Evolutionary conservation across 768 basidiomycete species (phyloP).

Genomic region (Dendrothele bispora): DNA sequence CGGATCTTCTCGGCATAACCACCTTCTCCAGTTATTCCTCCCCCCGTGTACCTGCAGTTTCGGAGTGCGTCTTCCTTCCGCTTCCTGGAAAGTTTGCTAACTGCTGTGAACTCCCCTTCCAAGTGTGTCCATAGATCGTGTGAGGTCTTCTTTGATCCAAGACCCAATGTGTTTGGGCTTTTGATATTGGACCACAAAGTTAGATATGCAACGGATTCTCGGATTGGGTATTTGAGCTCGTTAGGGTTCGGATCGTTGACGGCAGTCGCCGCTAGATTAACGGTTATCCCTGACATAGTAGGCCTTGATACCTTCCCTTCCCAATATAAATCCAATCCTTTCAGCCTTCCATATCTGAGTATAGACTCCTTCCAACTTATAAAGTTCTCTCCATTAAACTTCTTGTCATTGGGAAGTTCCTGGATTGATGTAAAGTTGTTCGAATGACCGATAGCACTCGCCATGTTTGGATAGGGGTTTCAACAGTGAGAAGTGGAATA

Average conservation of each 20-base stretch:
- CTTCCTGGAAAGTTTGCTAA: no score
- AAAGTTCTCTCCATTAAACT: not conserved
- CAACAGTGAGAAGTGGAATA: not conserved
- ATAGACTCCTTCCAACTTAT: not conserved
- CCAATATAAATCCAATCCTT: not conserved
- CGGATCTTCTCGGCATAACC: not conserved
- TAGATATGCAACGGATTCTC: not conserved
- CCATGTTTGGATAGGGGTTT: not conserved
- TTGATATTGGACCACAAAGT: not conserved
- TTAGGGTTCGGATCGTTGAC: not conserved
- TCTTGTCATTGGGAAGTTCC: not conserved
- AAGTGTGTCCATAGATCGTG: not conserved
- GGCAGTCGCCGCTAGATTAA: not conserved
- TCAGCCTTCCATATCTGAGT: not conserved
- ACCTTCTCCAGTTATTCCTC: not conserved
- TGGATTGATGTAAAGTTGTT: not conserved
- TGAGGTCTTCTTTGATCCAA: not conserved
- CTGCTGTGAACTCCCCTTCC: no score
- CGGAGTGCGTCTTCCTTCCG: not conserved
- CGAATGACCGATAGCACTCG: no score
- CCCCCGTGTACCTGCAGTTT: not conserved
- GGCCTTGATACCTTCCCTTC: not conserved
- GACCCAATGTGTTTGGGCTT: not conserved
- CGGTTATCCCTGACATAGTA: not conserved
- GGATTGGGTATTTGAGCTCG: not conserved